Evolutionary conservation across 352 stramenopile species (phyloP).

Genomic region (Pythium myriotylum): DNA sequence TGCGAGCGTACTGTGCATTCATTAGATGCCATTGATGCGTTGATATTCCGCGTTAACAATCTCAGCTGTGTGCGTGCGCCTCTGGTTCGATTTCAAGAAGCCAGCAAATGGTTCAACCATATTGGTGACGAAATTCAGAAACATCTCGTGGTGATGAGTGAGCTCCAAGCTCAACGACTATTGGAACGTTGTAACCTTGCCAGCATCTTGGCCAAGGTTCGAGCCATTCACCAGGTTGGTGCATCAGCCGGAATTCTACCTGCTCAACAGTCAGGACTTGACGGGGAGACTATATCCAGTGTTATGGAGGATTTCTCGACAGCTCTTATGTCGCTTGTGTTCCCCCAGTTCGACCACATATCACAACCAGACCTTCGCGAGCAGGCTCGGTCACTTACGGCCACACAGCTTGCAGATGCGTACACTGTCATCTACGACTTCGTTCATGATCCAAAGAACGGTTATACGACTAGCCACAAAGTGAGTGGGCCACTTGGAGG

Average conservation of each 20-base stretch:
- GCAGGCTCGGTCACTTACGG: slow-evolving; percentile 39
- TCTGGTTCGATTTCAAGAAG: slow-evolving; percentile 48
- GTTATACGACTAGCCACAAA: slow-evolving; percentile 36
- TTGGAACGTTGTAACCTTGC: slow-evolving; percentile 49
- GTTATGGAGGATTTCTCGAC: slow-evolving; percentile 62
- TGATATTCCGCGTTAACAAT: slow-evolving; percentile 78
- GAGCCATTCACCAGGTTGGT: slow-evolving; percentile 35
- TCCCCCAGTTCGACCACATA: slow-evolving; percentile 58
- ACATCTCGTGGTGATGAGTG: slow-evolving; percentile 47
- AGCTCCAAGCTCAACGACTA: slow-evolving; percentile 45
- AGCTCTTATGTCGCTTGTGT: slow-evolving; percentile 46
- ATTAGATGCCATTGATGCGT: slow-evolving; percentile 46
- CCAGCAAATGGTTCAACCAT: slow-evolving; percentile 36
- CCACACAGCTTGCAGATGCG: slow-evolving; percentile 37
- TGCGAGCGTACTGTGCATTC: slow-evolving; percentile 45
- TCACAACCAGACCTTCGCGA: slow-evolving; percentile 52
- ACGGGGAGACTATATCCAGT: slow-evolving; percentile 47
- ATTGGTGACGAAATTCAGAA: slow-evolving; percentile 39
- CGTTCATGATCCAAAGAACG: slow-evolving; percentile 47
- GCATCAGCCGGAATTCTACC: neutral
- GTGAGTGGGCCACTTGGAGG: slow-evolving; percentile 17
- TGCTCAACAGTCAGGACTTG: slow-evolving; percentile 24
- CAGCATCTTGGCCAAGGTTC: slow-evolving; percentile 42
- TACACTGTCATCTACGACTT: slow-evolving; percentile 68
- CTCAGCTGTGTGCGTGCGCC: slow-evolving; percentile 62